Evolutionary conservation across 345 rosid genomes (phyloP), one percentile per base, ranked within the genome.

Genomic region (Citrus reticulata): DNA sequence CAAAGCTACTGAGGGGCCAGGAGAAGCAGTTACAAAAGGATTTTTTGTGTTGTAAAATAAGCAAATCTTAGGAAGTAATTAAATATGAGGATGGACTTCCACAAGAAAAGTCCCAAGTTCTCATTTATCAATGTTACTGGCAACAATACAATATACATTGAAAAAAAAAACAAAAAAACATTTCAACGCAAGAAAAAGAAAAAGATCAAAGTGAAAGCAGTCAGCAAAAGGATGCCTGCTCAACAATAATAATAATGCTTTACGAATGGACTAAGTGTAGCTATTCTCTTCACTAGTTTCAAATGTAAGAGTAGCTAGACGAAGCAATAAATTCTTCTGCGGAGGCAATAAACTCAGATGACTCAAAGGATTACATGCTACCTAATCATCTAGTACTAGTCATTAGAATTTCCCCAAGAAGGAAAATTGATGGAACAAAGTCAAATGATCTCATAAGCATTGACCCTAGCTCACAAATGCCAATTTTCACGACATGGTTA

Each of bases 391-490:
- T 9, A 39, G 46, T 39, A 51, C 22, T 17, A 69, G 58, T 71
- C 27, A n/a, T 58, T 55, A 32, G 73, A 59, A 6, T 14, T 5
- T 35, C 55, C 34, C 65, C 68, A 3, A 42, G 22, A 51, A 27
- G 55, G 75, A 84, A 75, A 82, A 84, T 25, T 70, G 78, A 76
- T 22, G 75, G 24, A 27, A 69, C 71, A 77, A 30, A 32, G 79
- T 84, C 83, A 81, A 81, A 70, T 78, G 83, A 78, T 17, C 64
- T 34, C 24, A 35, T 29, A 37, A 57, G 54, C 64, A 0, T 37
- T 55, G 60, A 29, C 7, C 25, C 62, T 49, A 55, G 55, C 51
- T 62, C 73, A 57, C 76, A 62, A 74, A 77, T 62, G 76, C 62
- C 8, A 58, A 37, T 40, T 72, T 25, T 22, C n/a, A 55, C 7